Evolutionary conservation across 306 rosid genomes (phyloP).

Genomic region (Medicago ruthenica): DNA sequence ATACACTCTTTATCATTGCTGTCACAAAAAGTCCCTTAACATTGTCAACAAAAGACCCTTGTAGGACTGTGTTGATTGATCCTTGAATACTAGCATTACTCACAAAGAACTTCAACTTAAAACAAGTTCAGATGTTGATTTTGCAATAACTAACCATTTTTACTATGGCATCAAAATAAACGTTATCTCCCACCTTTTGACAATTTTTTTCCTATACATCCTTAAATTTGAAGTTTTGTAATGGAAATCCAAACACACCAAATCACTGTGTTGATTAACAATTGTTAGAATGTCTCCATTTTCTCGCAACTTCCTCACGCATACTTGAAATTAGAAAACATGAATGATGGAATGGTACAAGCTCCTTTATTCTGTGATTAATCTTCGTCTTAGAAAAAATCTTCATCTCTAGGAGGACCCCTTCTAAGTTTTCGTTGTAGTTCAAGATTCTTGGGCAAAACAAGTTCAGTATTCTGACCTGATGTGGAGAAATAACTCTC

Average conservation of each 20-base stretch:
- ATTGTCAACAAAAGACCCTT: background rate
- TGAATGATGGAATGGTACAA: slow-evolving; percentile 7
- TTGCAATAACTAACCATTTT: background rate
- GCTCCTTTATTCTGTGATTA: slow-evolving; percentile 9
- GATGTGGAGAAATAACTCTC: slow-evolving; percentile 81
- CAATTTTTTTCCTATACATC: background rate
- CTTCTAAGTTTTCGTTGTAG: slow-evolving; percentile 64
- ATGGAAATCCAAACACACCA: background rate
- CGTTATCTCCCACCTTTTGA: background rate
- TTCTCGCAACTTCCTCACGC: background rate
- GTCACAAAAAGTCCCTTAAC: background rate
- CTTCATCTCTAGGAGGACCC: slow-evolving; percentile 74
- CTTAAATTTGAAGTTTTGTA: background rate
- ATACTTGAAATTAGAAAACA: slow-evolving; percentile 4
- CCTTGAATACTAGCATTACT: background rate
- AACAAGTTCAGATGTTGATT: background rate
- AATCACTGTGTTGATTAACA: background rate
- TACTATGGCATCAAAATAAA: background rate
- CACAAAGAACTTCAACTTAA: background rate
- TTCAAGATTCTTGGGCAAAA: slow-evolving; percentile 67
- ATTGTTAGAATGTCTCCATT: background rate
- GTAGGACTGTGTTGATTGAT: background rate
- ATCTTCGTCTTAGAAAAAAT: slow-evolving; percentile 57
- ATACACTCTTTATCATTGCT: background rate
- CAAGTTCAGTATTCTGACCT: slow-evolving; percentile 77